These are phyloP conservation scores for Amesomyces nigricolor DNA, from an alignment of 2,329 filamentous ascomycete species.

Conservation along the genomic window DNA sequence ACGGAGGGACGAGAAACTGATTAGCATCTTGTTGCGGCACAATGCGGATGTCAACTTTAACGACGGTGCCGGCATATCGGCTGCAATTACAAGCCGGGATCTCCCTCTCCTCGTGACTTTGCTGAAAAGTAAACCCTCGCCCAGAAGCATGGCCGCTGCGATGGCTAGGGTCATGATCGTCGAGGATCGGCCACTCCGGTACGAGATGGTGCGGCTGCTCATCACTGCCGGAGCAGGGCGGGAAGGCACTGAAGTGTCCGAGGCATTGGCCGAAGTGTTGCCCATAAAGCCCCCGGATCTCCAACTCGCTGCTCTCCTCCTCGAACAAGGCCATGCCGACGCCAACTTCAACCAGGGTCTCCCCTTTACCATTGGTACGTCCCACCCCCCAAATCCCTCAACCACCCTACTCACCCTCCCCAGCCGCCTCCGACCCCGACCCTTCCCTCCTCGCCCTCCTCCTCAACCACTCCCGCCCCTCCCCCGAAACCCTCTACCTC, in stretches of 20 bases:
- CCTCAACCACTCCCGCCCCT: conserved; percentile 42
- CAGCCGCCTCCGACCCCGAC: conserved; percentile 40
- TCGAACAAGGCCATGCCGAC: conserved; percentile 48
- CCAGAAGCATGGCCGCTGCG: conserved; percentile 43
- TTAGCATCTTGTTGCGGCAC: conserved; percentile 47
- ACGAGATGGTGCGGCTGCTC: conserved; percentile 44
- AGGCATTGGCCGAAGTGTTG: conserved; percentile 41
- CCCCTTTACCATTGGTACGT: conserved; percentile 36
- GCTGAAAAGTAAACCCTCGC: conserved; percentile 40
- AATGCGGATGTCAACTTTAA: conserved; percentile 51
- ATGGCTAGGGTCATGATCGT: conserved; percentile 45
- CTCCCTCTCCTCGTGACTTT: conserved; percentile 41
- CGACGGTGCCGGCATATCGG: conserved; percentile 43
- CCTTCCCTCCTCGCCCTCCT: conserved; percentile 44
- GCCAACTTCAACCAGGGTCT: conserved; percentile 45
- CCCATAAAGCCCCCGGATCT: conserved; percentile 44
- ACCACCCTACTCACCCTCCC: conserved; percentile 16
- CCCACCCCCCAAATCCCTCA: neutral
- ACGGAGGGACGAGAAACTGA: conserved; percentile 45
- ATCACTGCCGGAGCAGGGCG: conserved; percentile 39
- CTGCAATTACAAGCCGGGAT: conserved; percentile 46
- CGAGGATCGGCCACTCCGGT: conserved; percentile 37
- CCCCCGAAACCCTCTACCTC: conserved; percentile 37
- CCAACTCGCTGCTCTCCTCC: conserved; percentile 42
- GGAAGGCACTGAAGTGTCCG: conserved; percentile 35